These are phyloP conservation scores for Berkeleyomyces basicola DNA, from an alignment of 2,329 filamentous ascomycete genomes.

Conservation along the genomic window DNA sequence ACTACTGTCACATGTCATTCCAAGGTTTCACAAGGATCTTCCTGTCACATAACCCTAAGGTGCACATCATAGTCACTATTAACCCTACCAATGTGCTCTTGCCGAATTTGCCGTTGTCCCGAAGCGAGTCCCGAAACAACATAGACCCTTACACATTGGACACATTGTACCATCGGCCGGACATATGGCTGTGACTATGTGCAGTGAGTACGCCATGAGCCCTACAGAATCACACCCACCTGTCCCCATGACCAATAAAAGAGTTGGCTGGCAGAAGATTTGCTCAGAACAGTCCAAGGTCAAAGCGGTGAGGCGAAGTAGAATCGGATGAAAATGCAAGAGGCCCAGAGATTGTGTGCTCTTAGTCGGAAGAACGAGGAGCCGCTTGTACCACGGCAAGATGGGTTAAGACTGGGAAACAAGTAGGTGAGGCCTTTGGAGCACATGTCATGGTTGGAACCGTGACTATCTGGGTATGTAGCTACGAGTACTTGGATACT, in stretches of 20 bases:
- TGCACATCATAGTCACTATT: background rate
- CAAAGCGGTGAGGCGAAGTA: constrained; percentile 1
- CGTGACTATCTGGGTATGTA: background rate
- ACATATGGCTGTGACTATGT: background rate
- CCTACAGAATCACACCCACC: background rate
- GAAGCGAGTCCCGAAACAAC: background rate
- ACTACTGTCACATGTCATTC: too few relatives aligned
- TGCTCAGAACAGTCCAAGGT: background rate
- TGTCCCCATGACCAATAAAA: background rate
- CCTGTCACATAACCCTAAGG: background rate
- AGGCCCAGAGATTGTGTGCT: background rate
- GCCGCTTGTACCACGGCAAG: background rate
- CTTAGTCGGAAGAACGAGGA: background rate
- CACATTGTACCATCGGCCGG: background rate
- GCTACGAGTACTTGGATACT: background rate
- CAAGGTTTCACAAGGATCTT: too few relatives aligned
- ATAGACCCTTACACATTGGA: background rate
- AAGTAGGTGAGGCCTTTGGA: background rate
- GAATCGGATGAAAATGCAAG: background rate
- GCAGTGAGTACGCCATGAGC: background rate
- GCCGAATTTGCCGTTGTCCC: background rate
- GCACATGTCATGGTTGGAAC: background rate
- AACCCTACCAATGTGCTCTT: background rate
- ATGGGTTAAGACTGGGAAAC: background rate
- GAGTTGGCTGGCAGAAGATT: background rate